Conservation (phyloP, 139 green algal genomes). For the Ettlia oleoabundans region DNA sequence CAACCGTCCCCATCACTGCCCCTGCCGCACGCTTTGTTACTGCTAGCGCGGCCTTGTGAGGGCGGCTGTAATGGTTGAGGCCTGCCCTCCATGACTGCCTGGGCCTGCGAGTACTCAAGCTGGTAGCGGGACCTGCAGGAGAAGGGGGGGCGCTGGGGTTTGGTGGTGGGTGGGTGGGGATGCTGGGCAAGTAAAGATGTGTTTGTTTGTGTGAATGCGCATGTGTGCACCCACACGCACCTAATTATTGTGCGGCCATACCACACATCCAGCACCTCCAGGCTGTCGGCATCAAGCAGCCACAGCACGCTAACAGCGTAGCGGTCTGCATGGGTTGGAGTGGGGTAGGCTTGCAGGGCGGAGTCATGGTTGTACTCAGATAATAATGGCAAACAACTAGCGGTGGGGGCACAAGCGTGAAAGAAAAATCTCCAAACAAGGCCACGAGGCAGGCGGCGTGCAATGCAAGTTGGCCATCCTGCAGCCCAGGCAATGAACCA, state of each 20-base stretch:
- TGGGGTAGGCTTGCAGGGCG: neutral
- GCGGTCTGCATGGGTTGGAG: slow-evolving; percentile 39
- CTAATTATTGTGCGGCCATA: slow-evolving; percentile 33
- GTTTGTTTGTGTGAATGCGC: too few relatives aligned
- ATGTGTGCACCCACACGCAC: too few relatives aligned
- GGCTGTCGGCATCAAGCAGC: slow-evolving; percentile 75
- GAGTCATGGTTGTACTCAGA: neutral
- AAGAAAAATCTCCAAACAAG: too few relatives aligned
- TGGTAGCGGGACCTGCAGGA: slow-evolving; percentile 59
- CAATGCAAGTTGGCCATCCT: too few relatives aligned
- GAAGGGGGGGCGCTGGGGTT: too few relatives aligned
- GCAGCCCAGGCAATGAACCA: too few relatives aligned
- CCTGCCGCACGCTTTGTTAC: too few relatives aligned
- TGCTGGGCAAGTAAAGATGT: neutral
- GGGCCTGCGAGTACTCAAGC: slow-evolving; percentile 78
- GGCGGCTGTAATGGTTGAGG: neutral
- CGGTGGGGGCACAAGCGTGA: too few relatives aligned
- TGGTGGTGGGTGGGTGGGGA: neutral
- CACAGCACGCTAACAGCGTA: slow-evolving; percentile 91
- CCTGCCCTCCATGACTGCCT: slow-evolving; percentile 64
- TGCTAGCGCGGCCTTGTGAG: slow-evolving; percentile 22
- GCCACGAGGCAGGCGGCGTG: too few relatives aligned
- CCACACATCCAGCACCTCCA: slow-evolving; percentile 65
- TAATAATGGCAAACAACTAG: too few relatives aligned
- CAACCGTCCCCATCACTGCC: too few relatives aligned